Evolutionary conservation across 2,329 filamentous ascomycete species (phyloP), one percentile per base, ranked within the genome.

Genomic region (Fusarium brevicatenulatum): DNA sequence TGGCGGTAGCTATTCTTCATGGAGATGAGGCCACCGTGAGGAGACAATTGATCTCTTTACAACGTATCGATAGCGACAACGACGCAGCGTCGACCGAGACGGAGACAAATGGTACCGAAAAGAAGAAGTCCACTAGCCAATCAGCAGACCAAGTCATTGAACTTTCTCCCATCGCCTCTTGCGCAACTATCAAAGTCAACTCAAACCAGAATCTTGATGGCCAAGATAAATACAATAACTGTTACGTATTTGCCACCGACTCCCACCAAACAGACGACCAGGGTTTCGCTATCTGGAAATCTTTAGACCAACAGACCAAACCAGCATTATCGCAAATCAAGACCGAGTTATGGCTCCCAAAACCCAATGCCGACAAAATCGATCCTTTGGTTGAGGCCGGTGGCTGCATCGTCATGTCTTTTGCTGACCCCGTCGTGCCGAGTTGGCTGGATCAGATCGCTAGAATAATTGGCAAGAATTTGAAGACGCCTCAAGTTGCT

Each of bases 21-120:
- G 65, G 66, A 0, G 66, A 69, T 13, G 66, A 69, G 2, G 58
- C 66, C 1, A 69, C 66, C 5, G 66, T 69, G 1, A 13, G 66
- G 1, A 58, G 65, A 3, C 66, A 69, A 19, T 11, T 69, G 1
- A 15, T 0, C 1, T 47, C 36, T 4, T 23, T 69, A 0, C 25
- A 47, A 9, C 3, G 40, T 1, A 8, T 69, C 1, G 46, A 46
- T 0, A 10, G 28, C 2, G 15, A 21, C 9, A 28, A 32, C 1
- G 28, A 10, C 3, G 8, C 18, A 5, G 7, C 1, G 0, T 4
- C 1, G 4, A 2, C 2, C 10, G 2, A 25, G 3, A 49, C 5
- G 7, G 8, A 8, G 2, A 2, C 10, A 9, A 9, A 39, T 5
- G 4, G 7, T 10, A 5, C 9, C 1, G 5, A 28, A 36, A 13